Base-by-base conservation (phyloP, 768 basidiomycete genomes). In the Leccinum aurantiacum region DNA sequence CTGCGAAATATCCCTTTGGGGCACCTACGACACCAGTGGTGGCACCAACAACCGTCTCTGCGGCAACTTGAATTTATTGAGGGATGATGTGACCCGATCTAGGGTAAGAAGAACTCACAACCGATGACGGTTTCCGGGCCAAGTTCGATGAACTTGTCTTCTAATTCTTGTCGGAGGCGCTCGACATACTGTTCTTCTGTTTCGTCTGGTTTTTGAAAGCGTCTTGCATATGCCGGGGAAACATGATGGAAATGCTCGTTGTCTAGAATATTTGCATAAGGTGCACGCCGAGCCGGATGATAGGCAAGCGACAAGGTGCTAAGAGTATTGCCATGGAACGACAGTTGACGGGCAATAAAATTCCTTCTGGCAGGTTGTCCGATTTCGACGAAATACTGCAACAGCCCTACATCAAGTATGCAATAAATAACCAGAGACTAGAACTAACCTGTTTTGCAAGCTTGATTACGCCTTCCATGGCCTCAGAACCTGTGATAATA, bases 391-490 rank as follows among this genome's bases (percentile, higher is more conserved):
- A 79, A 90, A 69, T 91, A 93, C 87, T 91, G 64, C 46, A 31
- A 50, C 5, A 49, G 27, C 9, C 46, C 58, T 54, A 19, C 57
- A 55, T 74, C 51, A 69, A 52, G 51, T 52, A 31, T 9, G 8
- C 2, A 13, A 46, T 22, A 8, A 19, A 41, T 46, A 4, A 25
- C 27, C 33, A 17, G 19, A 22, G 15, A 46, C 10, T 11, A 56
- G 15, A 47, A 65, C 75, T 14, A 68, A 89, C 88, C 78, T 93
- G 92, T 66, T 88, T 83, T 31, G 87, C 84, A 3, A 92, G 80
- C 74, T 95, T 95, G 57, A 94, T 79, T n/a, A 85, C 87, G 59
- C 84, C 82, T 63, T 95, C 93, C 89, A 93, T 90, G 0, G 93
- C 92, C 73, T 95, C 93, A 3, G 92, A 89, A 52, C 92, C 91